Base-by-base conservation (phyloP, 257 asterid genomes). In the Plantago elongata region DNA sequence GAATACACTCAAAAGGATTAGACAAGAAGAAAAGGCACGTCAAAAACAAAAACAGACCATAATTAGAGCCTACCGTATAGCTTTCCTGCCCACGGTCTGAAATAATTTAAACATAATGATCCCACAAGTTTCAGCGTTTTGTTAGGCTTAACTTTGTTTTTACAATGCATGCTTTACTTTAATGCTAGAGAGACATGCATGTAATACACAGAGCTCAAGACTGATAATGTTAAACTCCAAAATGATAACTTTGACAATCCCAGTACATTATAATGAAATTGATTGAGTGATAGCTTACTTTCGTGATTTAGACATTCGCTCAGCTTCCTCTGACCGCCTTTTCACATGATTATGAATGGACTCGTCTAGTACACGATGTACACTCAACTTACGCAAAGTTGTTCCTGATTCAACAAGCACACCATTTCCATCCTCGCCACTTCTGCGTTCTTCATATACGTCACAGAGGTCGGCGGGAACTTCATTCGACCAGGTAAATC, bases 241-340 rank as follows among this genome's bases (percentile, higher is more conserved):
- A 12, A 7, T 15, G 57, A 9, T 9, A 52, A 14, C 22, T 29
- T 17, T 16, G 57, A 11, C 40, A 22, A 52, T 9, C 9, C 29
- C 13, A 50, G 58, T 17, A 52, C 13, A 49, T 18, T 60, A 68
- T 11, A 29, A 66, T 62, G 69, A 18, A 58, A 27, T 42, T 57
- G 51, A 15, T 18, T 14, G 56, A 64, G 73, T 61, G 60, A 13
- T 58, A 13, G 57, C 94, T 74, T 84, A 87, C 99, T 76, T 87
- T 68, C 94, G 90, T 60, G 92, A 69, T 71, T 82, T 87, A 57
- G 30, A 79, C 79, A 77, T 87, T 69, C 83, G 90, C 38, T 87
- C 96, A 16, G 99, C 99, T 84, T 89, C 96, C 76, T 85, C 94
- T 58, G 99, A 85, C 58, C 74, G 88, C 92, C 81, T 85, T 77